Conservation (phyloP, 768 basidiomycete genomes). For the Psilocybe cyanescens region DNA sequence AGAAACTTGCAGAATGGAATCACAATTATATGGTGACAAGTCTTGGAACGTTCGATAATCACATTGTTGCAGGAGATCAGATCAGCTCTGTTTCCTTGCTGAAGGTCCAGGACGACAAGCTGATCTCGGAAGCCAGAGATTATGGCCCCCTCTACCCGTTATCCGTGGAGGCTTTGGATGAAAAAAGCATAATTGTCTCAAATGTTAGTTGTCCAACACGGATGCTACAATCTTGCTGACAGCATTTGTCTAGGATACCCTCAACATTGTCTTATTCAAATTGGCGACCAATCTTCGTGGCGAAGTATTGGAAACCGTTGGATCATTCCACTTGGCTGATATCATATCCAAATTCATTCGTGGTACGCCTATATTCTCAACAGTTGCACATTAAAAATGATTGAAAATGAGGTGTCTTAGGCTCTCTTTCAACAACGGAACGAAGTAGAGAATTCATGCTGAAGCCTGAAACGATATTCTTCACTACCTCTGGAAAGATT, state of each 20-base stretch:
- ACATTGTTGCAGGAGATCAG: conserved; percentile 76
- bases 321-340: conserved; percentile 77
- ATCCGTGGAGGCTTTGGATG: conserved; percentile 59
- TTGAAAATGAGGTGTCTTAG: conserved; percentile 35
- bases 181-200: conserved; percentile 65
- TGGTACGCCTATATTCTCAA: conserved; percentile 41
- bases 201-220: conserved; percentile 52
- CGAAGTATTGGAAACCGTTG: conserved; percentile 60
- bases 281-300: conserved; percentile 47
- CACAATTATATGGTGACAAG: conserved; percentile 82
- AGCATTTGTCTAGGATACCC: conserved; percentile 51
- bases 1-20: conserved; percentile 64
- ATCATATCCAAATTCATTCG: conserved; percentile 75
- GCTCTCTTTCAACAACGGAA: conserved; percentile 54
- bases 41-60: conserved; percentile 56
- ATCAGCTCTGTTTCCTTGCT: conserved; percentile 80
- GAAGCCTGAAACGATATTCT: conserved; percentile 67
- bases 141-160: conserved; percentile 79
- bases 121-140: conserved; percentile 69
- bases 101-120: conserved; percentile 44
- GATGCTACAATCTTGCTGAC: background rate
- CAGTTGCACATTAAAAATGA: background rate
- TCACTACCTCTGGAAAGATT: conserved; percentile 80
- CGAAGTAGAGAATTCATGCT: conserved; percentile 44
- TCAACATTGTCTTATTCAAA: conserved; percentile 69